Evolutionary conservation across 495 filamentous ascomycete genomes (phyloP), one percentile per base, ranked within the genome.

Genomic region (Penicillium arizonense): DNA sequence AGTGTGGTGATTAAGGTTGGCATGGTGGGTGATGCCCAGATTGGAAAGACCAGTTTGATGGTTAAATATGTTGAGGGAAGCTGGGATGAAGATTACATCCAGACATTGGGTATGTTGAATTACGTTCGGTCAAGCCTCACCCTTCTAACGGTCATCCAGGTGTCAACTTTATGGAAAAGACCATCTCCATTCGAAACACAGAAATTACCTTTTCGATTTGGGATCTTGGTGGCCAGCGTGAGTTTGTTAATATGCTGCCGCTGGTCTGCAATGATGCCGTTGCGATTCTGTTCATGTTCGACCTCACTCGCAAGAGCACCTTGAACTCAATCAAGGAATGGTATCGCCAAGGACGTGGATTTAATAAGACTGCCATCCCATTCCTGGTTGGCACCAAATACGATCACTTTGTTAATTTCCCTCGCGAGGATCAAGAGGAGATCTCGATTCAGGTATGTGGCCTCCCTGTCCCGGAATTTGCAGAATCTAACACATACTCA

Each of bases 141-240:
- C 1, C 3, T 13, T 43, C 36, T 49, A 52, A 59, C 32, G 21
- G 16, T n/a, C 23, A 0, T 9, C 4, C 50, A 88, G 87, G 87
- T 52, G 94, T 98, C 71, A 98, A 98, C 67, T 98, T 98, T 76
- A 98, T 98, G 94, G 94, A 98, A 71, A 98, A 98, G 76, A 98
- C 94, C 10, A 97, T 98, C 66, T 93, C 88, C 50, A 98, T 98
- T 69, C 91, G 94, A 49, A 97, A 97, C 70, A 98, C 94, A n/a
- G 94, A 98, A 69, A 97, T 98, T 62, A 98, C 94, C 32, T 98
- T 98, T 73, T 95, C 89, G 39, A 98, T 98, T 66, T 98, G 94
- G 94, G 94, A 98, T 80, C 77, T 98, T 33, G 94, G 94, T 61
- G 94, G 94, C 56, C 94, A 98, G 76, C 84, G 94, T 58, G 94